Evolutionary conservation across 306 rosid genomes (phyloP).

Genomic region (Vigna radiata): DNA sequence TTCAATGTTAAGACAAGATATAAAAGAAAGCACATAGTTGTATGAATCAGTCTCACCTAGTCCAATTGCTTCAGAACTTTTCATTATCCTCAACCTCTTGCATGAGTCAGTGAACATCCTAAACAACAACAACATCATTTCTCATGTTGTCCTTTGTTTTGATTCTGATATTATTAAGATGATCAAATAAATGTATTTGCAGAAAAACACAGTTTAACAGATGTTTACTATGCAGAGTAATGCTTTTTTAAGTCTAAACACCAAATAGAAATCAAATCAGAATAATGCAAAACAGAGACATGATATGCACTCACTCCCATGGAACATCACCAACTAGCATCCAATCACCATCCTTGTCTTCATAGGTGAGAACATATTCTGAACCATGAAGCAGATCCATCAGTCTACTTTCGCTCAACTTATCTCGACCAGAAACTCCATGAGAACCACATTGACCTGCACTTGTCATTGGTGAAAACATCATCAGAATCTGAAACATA

Average conservation of each 20-base stretch:
- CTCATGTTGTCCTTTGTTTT: background rate
- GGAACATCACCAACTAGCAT: conserved; percentile 99
- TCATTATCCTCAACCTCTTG: conserved; percentile 93
- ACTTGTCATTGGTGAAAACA: conserved; percentile 40
- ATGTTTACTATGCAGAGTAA: background rate
- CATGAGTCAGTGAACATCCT: conserved; percentile 90
- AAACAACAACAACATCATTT: conserved; percentile 39
- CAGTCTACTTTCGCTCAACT: conserved; percentile 72
- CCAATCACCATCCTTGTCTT: conserved; percentile 98
- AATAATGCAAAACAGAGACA: conserved; percentile 17
- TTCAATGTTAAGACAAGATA: background rate
- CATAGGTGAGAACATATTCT: conserved; percentile 94
- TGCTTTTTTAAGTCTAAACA: conserved; percentile 5
- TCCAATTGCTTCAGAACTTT: conserved; percentile 96
- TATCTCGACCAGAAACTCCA: conserved; percentile 67
- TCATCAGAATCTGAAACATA: conserved; percentile 22
- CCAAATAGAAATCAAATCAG: conserved; percentile 14
- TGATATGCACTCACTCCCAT: conserved; percentile 78
- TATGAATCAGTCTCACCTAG: conserved; percentile 57
- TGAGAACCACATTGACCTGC: conserved; percentile 87
- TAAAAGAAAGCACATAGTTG: conserved; percentile 24
- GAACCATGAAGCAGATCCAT: conserved; percentile 94
- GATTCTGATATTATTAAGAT: background rate
- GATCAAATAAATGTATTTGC: background rate
- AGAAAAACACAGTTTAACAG: background rate